Base-by-base conservation (phyloP, 192 early-diverging fungal species). In the Radiomyces spectabilis region DNA sequence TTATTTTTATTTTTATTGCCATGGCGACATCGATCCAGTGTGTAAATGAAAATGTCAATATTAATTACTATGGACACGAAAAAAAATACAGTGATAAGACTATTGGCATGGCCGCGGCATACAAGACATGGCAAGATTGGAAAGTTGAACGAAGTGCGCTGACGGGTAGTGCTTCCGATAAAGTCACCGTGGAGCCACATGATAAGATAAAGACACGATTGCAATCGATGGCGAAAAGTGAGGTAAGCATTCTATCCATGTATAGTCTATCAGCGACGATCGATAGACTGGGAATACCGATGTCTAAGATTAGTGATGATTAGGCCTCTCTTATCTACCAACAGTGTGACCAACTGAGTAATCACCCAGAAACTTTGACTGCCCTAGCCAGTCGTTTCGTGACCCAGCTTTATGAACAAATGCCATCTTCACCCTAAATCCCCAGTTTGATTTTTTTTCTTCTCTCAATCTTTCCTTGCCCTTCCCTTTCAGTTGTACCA, bases 71-170 rank as follows among this genome's bases (percentile, higher is more conserved):
- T n/a, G n/a, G n/a, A n/a, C n/a, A n/a, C n/a, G n/a, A n/a, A 44
- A 44, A n/a, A 9, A 18, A 44, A 44, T 44, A 22, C 24, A 48
- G 46, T 48, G 46, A 48, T 27, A 48, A 48, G 46, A 4, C 10
- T 5, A 13, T 48, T 15, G 46, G 25, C 15, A 48, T 48, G 46
- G 46, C 46, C 46, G 46, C 24, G 10, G 46, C 46, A 7, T 48
- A 48, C 16, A 27, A 48, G 16, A 48, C 46, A 12, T 48, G 46
- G 46, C 46, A 27, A 27, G 15, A 12, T 21, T 48, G 46, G 46
- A 21, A 27, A 30, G 24, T 29, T 8, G 9, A 48, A 12, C 24
- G 9, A 27, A n/a, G n/a, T n/a, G n/a, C n/a, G n/a, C n/a, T n/a
- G n/a, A n/a, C n/a, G n/a, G n/a, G n/a, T n/a, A n/a, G n/a, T n/a